Evolutionary conservation across 2,329 filamentous ascomycete species (phyloP).

Genomic region (Hyphodiscus sp.): DNA sequence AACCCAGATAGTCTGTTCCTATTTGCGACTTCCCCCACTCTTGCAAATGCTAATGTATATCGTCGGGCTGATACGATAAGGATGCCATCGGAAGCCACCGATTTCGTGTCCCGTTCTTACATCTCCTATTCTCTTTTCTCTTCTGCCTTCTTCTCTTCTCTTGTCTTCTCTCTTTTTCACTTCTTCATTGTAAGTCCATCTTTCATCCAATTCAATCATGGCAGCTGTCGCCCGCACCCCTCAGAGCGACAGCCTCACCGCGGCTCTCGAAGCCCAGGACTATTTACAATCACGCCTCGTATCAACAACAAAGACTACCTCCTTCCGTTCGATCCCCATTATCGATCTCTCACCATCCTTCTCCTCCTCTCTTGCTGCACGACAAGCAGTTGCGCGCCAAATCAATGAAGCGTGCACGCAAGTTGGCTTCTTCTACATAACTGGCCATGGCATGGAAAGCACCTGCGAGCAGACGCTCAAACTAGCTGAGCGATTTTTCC

Average conservation of each 20-base stretch:
- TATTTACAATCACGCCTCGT: conserved; percentile 23
- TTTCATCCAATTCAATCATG: conserved; percentile 2
- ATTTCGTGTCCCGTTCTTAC: no score
- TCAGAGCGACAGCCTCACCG: conserved; percentile 12
- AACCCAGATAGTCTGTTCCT: not conserved
- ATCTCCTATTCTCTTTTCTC: not conserved
- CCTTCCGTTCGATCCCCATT: conserved; percentile 25
- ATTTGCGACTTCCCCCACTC: not conserved
- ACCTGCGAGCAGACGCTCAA: conserved; percentile 37
- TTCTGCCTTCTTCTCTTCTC: not conserved
- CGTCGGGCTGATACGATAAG: not conserved
- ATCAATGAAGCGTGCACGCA: conserved; percentile 26
- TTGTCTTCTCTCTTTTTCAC: no score
- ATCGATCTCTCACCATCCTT: conserved; percentile 28
- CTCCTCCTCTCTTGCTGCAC: conserved; percentile 19
- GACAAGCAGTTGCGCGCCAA: conserved; percentile 22
- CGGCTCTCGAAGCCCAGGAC: conserved; percentile 23
- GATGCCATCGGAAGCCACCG: not conserved
- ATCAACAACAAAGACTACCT: conserved; percentile 10
- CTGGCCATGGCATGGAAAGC: conserved; percentile 38
- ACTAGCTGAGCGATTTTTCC: conserved; percentile 40
- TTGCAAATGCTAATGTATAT: no score
- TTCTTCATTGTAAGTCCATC: not conserved
- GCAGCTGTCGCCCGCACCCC: conserved; percentile 1
- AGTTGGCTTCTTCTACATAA: conserved; percentile 32